Evolutionary conservation across 345 rosid species (phyloP).

Genomic region (Arabis alpina): DNA sequence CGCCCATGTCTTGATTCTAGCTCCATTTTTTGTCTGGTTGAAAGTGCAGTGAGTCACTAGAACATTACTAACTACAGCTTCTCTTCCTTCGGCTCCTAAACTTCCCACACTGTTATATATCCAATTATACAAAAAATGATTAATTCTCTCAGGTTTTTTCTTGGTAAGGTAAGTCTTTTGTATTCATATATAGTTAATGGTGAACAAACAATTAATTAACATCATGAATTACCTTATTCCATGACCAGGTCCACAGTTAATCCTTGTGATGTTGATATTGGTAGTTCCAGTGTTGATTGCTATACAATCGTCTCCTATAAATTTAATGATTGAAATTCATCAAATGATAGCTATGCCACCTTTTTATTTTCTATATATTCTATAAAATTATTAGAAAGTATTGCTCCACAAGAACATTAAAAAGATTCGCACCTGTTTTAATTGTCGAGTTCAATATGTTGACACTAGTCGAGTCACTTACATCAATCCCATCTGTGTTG

Average conservation of each 20-base stretch:
- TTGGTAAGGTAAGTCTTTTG: neutral
- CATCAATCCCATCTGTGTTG: constrained; percentile 36
- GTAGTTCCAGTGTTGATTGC: constrained; percentile 35
- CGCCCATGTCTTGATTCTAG: constrained; percentile 41
- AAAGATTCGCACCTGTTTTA: constrained; percentile 9
- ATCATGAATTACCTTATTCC: constrained; percentile 36
- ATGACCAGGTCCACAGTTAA: constrained; percentile 43
- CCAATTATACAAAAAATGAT: neutral
- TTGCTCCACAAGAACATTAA: no score
- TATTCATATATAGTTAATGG: neutral
- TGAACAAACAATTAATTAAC: neutral
- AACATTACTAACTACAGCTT: constrained; percentile 31
- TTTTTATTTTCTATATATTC: neutral
- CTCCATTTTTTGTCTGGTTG: constrained; percentile 34
- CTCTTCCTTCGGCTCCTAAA: constrained; percentile 19
- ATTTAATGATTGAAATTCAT: neutral
- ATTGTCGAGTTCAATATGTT: constrained; percentile 29
- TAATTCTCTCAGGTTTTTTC: neutral
- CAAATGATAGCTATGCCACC: neutral
- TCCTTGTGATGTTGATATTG: constrained; percentile 32
- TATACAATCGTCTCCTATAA: constrained; percentile 39
- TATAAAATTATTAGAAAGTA: no score
- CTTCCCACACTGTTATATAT: constrained; percentile 35
- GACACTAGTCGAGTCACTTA: constrained; percentile 9
- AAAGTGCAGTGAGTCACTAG: constrained; percentile 33